Evolutionary conservation across 2,329 filamentous ascomycete genomes (phyloP).

Genomic region (Cyanodermella asteris): DNA sequence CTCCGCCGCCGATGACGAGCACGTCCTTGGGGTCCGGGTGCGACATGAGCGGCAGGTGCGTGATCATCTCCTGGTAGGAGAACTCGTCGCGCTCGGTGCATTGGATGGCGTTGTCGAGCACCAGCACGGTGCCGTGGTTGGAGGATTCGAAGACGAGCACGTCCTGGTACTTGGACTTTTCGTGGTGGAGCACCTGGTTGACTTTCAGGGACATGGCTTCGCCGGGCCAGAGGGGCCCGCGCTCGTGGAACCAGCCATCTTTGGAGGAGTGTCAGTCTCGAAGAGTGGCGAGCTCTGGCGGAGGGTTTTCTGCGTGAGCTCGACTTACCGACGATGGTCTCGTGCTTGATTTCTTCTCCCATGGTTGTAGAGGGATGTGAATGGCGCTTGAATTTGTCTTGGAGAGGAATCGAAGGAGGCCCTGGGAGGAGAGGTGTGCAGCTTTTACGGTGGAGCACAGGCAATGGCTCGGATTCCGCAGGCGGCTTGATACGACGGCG

Average conservation of each 20-base stretch:
- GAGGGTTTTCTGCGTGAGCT: slow-evolving; percentile 2
- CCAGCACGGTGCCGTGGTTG: slow-evolving; percentile 86
- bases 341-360: slow-evolving; percentile 3
- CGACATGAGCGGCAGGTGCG: slow-evolving; percentile 92
- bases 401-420: no score
- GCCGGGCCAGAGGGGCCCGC: slow-evolving; percentile 96
- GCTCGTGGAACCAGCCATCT: slow-evolving; percentile 99
- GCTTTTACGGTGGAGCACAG: no score
- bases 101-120: slow-evolving; percentile 98
- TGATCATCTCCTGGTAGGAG: slow-evolving; percentile 99
- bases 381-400: no score
- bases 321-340: slow-evolving; percentile 3
- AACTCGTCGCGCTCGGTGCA: slow-evolving; percentile 98
- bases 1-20: slow-evolving; percentile 90
- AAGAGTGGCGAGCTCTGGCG: background rate
- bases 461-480: no score
- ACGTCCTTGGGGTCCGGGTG: slow-evolving; percentile 98
- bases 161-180: slow-evolving; percentile 98
- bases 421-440: no score
- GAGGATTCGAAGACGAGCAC: slow-evolving; percentile 97
- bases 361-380: slow-evolving; percentile 1
- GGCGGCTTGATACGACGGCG: no score
- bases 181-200: slow-evolving; percentile 94
- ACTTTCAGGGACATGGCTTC: slow-evolving; percentile 98
- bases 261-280: slow-evolving; percentile 4